These are phyloP conservation scores for Debaryomyces robertsiae DNA, from an alignment of 1,139 yeast species.

Conservation along the genomic window DNA sequence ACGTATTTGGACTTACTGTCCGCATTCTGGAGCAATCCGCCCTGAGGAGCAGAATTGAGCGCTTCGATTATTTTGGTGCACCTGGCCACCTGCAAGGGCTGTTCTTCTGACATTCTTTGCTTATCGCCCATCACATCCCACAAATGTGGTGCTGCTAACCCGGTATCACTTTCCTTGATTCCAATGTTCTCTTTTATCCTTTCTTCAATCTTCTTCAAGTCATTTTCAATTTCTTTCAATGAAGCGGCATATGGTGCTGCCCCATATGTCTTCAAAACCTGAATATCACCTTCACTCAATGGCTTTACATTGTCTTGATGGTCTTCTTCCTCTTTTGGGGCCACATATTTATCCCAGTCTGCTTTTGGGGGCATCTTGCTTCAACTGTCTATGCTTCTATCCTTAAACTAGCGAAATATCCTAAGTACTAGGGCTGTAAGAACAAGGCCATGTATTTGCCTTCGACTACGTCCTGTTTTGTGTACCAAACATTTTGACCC, in stretches of 20 bases:
- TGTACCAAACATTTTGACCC: conserved; percentile 6
- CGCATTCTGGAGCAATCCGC: conserved; percentile 53
- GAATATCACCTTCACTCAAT: conserved; percentile 93
- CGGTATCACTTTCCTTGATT: conserved; percentile 92
- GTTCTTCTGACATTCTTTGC: conserved; percentile 90
- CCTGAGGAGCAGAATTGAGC: conserved; percentile 37
- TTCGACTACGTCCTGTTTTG: conserved; percentile 3
- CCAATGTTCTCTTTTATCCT: conserved; percentile 94
- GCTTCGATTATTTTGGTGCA: conserved; percentile 94
- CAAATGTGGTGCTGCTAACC: conserved; percentile 89
- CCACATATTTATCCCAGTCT: conserved; percentile 96
- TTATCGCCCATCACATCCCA: conserved; percentile 99
- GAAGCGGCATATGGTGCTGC: conserved; percentile 92
- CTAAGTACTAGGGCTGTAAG: conserved; percentile 3
- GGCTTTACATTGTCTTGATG: conserved; percentile 79
- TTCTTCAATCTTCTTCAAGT: conserved; percentile 77
- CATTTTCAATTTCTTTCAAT: conserved; percentile 81
- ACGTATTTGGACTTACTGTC: conserved; percentile 90
- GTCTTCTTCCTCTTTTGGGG: conserved; percentile 71
- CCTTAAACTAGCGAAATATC: background rate
- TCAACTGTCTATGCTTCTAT: conserved; percentile 3
- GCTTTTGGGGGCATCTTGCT: conserved; percentile 75
- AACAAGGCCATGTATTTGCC: conserved; percentile 10
- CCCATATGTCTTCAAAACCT: conserved; percentile 93
- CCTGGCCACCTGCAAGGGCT: conserved; percentile 96